phyloP scores from a whole-genome alignment of 1,284 basidiomycete species.

The Gymnopus androsaceus region DNA sequence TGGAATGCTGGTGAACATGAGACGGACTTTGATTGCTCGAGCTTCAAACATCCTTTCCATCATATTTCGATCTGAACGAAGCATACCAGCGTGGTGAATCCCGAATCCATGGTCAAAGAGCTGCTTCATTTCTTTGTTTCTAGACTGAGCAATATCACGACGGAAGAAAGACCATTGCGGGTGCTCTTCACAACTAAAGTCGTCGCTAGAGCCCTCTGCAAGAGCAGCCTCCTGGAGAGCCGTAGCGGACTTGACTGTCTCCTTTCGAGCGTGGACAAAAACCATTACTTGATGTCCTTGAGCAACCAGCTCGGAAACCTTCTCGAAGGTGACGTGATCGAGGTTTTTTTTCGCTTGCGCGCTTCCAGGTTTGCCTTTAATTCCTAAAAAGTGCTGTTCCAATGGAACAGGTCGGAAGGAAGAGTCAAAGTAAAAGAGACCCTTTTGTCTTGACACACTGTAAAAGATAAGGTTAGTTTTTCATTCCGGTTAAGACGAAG shows the following conservation, averaged over 20 bases:
- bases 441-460: constrained; percentile 86
- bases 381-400: constrained; percentile 96
- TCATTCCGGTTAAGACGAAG: too few species aligned
- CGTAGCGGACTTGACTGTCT: constrained; percentile 93
- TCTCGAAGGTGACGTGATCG: constrained; percentile 89
- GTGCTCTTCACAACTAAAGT: constrained; percentile 82
- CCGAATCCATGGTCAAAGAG: constrained; percentile 93
- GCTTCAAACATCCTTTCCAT: constrained; percentile 96
- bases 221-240: constrained; percentile 83
- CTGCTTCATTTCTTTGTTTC: constrained; percentile 97
- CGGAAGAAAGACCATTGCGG: constrained; percentile 79
- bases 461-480: constrained; percentile 4
- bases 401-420: constrained; percentile 97
- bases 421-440: constrained; percentile 98
- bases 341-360: constrained; percentile 80
- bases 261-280: constrained; percentile 98
- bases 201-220: constrained; percentile 72
- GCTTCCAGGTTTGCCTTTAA: constrained; percentile 89
- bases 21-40: constrained; percentile 81
- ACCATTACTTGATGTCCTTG: constrained; percentile 99
- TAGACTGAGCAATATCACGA: constrained; percentile 75
- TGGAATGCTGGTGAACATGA: not conserved
- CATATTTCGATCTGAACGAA: constrained; percentile 91
- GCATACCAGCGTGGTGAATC: constrained; percentile 99
- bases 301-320: constrained; percentile 81